Conservation (phyloP, 768 basidiomycete genomes). For the Russula griseocarnosa region DNA sequence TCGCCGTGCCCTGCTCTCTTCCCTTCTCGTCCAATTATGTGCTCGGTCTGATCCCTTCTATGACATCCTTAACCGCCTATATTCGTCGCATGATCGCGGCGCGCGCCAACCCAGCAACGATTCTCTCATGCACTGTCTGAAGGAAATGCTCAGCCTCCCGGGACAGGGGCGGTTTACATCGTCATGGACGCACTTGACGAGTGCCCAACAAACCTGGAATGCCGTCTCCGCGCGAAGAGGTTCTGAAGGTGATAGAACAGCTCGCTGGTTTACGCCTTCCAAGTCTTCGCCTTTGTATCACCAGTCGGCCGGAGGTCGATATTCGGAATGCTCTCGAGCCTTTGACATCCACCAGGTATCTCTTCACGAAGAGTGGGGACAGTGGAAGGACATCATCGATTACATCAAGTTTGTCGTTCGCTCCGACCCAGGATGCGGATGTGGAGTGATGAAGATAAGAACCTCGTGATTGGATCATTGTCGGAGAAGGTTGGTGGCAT, state of each 20-base stretch:
- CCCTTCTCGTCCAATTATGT: not conserved
- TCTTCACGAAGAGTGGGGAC: not conserved
- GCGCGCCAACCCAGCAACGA: not conserved
- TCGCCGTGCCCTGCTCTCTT: not conserved
- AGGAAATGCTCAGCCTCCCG: not conserved
- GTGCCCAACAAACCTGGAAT: not conserved
- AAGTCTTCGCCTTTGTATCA: not conserved
- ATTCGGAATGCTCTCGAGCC: not conserved
- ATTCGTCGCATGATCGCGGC: not conserved
- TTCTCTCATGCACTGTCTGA: not conserved
- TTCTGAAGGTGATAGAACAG: not conserved
- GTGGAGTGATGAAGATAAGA: not conserved
- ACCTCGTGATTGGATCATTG: not conserved
- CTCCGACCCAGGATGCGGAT: not conserved
- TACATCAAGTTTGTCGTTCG: not conserved
- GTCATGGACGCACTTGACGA: not conserved
- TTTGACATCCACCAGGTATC: not conserved
- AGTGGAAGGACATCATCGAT: not conserved
- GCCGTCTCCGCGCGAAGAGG: not conserved
- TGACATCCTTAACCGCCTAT: not conserved
- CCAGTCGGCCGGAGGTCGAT: not conserved
- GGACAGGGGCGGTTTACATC: not conserved
- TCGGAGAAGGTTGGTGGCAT: slow-evolving; percentile 2
- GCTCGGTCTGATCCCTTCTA: not conserved
- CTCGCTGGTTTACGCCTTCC: not conserved